Conservation (phyloP, 768 basidiomycete species). For the Dioszegia crocea region DNA sequence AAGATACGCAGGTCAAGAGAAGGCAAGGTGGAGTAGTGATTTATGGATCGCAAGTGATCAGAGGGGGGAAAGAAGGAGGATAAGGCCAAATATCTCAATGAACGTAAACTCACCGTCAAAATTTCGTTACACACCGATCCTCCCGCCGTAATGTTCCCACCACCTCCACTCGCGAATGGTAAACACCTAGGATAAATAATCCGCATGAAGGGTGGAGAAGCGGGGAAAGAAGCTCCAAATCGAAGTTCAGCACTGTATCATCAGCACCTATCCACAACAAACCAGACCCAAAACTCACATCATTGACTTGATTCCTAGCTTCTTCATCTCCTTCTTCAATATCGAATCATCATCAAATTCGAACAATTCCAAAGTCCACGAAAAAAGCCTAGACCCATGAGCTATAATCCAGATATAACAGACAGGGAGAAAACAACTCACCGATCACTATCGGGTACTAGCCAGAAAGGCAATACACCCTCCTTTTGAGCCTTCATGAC, state of each 20-base stretch:
- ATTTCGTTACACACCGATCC: constrained; percentile 39
- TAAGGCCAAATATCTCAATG: too few relatives aligned
- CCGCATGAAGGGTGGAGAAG: constrained; percentile 70
- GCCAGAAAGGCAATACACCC: constrained; percentile 65
- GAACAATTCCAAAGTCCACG: constrained; percentile 51
- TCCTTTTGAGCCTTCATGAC: constrained; percentile 62
- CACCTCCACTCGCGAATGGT: constrained; percentile 58
- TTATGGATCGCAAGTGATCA: too few relatives aligned
- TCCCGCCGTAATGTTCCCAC: constrained; percentile 34
- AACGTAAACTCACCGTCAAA: constrained; percentile 14
- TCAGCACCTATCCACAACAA: not conserved
- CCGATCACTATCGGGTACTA: constrained; percentile 60
- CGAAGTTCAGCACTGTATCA: constrained; percentile 59
- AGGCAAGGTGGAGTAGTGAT: too few relatives aligned
- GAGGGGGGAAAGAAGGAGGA: too few relatives aligned
- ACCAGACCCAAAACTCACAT: constrained; percentile 45
- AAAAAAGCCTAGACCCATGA: constrained; percentile 25
- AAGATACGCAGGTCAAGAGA: too few relatives aligned
- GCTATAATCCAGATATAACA: too few relatives aligned
- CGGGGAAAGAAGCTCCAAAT: constrained; percentile 64
- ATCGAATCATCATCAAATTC: constrained; percentile 26
- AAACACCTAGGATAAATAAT: constrained; percentile 69
- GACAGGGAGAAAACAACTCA: too few relatives aligned
- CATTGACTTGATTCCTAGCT: constrained; percentile 59
- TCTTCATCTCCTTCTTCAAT: constrained; percentile 54